Percentiles rank a stretch among this genome's conserved stretches.
Evolutionary conservation across 2,329 filamentous ascomycete genomes (phyloP).

Genomic region (Epicoccum sorghinum): DNA sequence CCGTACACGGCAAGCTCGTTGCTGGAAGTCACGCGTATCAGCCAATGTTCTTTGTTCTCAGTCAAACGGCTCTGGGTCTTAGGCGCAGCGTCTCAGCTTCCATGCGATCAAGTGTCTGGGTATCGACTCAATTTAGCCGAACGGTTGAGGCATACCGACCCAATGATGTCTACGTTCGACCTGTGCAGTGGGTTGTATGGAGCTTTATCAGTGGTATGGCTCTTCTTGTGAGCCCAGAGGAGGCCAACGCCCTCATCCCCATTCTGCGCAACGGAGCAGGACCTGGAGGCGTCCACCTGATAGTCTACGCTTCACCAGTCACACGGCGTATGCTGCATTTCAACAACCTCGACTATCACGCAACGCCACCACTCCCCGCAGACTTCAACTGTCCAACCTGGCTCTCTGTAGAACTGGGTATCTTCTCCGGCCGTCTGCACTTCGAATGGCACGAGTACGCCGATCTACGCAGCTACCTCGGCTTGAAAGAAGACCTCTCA

Average conservation of each 20-base stretch:
- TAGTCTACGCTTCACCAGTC: conserved; percentile 66
- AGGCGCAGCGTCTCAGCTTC: conserved; percentile 38
- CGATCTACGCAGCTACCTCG: conserved; percentile 30
- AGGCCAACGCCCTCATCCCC: conserved; percentile 63
- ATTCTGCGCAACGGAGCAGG: conserved; percentile 39
- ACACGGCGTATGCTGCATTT: conserved; percentile 67
- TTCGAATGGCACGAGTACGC: conserved; percentile 57
- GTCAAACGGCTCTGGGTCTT: conserved; percentile 46
- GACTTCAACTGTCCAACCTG: conserved; percentile 56
- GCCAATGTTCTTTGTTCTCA: conserved; percentile 53
- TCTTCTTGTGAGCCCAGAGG: conserved; percentile 67
- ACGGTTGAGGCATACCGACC: conserved; percentile 51
- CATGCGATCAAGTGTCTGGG: conserved; percentile 38
- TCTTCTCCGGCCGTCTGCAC: conserved; percentile 67
- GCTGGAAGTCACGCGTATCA: conserved; percentile 48
- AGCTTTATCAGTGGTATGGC: conserved; percentile 55
- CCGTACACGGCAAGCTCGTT: conserved; percentile 52
- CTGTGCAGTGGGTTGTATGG: conserved; percentile 69
- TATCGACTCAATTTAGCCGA: conserved; percentile 56
- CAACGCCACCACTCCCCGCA: conserved; percentile 55
- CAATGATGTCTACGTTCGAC: conserved; percentile 53
- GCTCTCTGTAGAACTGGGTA: conserved; percentile 64
- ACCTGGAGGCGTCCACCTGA: conserved; percentile 50
- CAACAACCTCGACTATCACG: conserved; percentile 60
- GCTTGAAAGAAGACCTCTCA: not conserved